Conservation (phyloP, 202 grass and related monocot species). For the Brachypodium distachyon region DNA sequence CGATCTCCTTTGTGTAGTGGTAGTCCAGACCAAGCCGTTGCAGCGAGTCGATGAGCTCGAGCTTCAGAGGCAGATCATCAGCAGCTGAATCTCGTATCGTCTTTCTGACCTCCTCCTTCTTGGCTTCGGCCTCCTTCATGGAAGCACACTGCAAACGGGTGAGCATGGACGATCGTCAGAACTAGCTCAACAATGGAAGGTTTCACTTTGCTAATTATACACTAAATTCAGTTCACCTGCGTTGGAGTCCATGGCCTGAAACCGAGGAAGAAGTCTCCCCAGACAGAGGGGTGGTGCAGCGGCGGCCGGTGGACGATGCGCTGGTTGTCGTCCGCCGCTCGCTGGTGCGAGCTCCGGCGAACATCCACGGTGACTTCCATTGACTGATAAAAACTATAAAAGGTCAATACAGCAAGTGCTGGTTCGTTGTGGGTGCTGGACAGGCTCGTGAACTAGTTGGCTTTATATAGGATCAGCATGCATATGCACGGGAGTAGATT, state of each 20-base stretch:
- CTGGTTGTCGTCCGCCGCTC: not conserved
- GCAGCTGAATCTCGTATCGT: not conserved
- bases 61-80: not conserved
- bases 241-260: not conserved
- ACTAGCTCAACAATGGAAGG: not conserved
- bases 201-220: no score
- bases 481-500: not conserved
- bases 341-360: no score
- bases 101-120: not conserved
- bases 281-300: not conserved
- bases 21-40: conserved; percentile 15
- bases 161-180: no score
- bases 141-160: not conserved
- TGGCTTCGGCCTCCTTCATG: not conserved
- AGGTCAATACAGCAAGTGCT: not conserved
- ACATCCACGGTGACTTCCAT: not conserved
- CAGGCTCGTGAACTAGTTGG: not conserved
- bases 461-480: not conserved
- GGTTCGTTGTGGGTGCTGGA: not conserved
- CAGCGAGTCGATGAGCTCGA: conserved; percentile 8
- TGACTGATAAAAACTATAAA: not conserved
- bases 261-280: conserved; percentile 4
- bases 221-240: not conserved
- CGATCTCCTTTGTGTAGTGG: conserved; percentile 22
- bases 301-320: not conserved